These are phyloP conservation scores for Heliocybe sulcata DNA, from an alignment of 1,284 basidiomycete species.

Conservation along the genomic window DNA sequence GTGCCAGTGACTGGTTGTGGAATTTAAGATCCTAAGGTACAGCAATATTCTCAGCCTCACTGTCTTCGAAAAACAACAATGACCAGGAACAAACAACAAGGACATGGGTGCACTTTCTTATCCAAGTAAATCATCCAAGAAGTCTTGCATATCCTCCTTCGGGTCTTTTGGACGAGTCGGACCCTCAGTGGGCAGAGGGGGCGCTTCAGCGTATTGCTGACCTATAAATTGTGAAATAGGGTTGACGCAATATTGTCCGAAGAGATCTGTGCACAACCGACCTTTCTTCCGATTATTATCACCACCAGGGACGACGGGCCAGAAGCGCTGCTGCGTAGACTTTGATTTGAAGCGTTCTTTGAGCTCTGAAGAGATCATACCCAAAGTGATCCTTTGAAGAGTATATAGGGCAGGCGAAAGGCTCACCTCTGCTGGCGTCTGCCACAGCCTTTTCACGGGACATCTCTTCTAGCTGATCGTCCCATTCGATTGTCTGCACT, in stretches of 20 bases:
- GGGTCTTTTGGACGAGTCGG: conserved; percentile 30
- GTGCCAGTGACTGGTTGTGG: no score
- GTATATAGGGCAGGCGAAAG: not conserved
- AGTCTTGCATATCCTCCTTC: conserved; percentile 63
- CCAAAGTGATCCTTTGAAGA: not conserved
- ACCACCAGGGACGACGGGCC: conserved; percentile 19
- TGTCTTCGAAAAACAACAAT: no score
- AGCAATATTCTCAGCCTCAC: no score
- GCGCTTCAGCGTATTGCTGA: conserved; percentile 39
- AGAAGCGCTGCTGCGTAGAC: conserved; percentile 38
- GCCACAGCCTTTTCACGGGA: conserved; percentile 61
- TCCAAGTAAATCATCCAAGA: conserved; percentile 58
- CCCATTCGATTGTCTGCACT: conserved; percentile 58
- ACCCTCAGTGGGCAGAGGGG: conserved; percentile 39
- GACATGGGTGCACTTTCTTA: conserved; percentile 13
- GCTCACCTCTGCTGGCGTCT: conserved; percentile 62
- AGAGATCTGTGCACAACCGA: conserved; percentile 11
- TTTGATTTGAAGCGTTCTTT: conserved; percentile 61
- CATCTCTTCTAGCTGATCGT: conserved; percentile 54
- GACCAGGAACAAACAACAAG: no score
- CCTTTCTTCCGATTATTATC: conserved; percentile 26
- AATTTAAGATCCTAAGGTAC: no score
- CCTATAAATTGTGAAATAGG: conserved; percentile 10
- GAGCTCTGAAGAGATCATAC: conserved; percentile 38
- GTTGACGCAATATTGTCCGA: conserved; percentile 6